Conservation (phyloP, 225 moss, liverwort and hornwort species). For the Marchantia polymorpha region DNA sequence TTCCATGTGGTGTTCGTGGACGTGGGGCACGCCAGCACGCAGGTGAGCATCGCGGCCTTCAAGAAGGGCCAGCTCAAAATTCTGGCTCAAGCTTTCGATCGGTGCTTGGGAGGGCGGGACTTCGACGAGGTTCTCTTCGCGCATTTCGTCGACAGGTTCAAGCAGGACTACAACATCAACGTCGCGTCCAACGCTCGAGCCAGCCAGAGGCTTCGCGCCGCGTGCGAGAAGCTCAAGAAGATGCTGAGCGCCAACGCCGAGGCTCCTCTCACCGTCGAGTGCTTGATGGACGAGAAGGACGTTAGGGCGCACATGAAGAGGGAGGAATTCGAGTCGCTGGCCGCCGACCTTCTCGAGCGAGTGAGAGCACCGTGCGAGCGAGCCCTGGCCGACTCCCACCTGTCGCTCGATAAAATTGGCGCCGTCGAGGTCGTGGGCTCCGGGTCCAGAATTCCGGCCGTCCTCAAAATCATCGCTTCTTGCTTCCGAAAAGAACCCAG, state of each 20-base stretch:
- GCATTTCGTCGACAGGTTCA: constrained; percentile 64
- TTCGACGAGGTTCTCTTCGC: constrained; percentile 79
- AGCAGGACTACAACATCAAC: constrained; percentile 62
- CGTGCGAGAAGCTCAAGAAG: constrained; percentile 83
- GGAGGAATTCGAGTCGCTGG: constrained; percentile 73
- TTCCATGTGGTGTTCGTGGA: constrained; percentile 88
- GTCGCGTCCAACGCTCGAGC: constrained; percentile 54
- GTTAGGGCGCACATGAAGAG: constrained; percentile 61
- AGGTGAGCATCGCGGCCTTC: constrained; percentile 80
- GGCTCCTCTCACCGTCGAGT: constrained; percentile 73
- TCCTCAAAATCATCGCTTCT: constrained; percentile 64
- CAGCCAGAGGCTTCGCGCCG: constrained; percentile 54
- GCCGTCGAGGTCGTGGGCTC: constrained; percentile 87
- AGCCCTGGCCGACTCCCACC: constrained; percentile 55
- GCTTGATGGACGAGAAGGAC: constrained; percentile 92
- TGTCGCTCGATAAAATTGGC: constrained; percentile 48
- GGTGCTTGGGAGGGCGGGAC: constrained; percentile 70
- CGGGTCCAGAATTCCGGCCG: constrained; percentile 74
- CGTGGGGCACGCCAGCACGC: constrained; percentile 83
- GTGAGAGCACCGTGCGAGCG: constrained; percentile 69
- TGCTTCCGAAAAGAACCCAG: constrained; percentile 74
- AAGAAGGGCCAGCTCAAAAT: constrained; percentile 84
- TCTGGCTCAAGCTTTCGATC: constrained; percentile 68
- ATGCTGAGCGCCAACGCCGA: constrained; percentile 76
- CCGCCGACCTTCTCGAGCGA: constrained; percentile 57